Conservation (phyloP, 805 yeast species). For the Lipomyces kockii region DNA sequence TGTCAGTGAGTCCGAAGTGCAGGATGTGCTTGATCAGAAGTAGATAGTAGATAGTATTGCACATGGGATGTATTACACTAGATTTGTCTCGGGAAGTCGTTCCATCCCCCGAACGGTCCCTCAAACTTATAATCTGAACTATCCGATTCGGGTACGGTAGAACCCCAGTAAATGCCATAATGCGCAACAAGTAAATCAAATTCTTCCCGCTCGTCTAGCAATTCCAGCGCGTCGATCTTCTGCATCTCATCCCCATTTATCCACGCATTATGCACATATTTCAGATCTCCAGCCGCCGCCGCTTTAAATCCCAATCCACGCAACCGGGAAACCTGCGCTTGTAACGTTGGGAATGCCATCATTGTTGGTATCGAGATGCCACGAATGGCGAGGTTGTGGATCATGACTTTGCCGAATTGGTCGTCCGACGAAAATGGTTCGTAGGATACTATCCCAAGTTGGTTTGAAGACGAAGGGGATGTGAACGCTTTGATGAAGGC, state of each 20-base stretch:
- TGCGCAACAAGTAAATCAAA: slow-evolving; percentile 64
- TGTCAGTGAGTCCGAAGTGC: slow-evolving; percentile 6
- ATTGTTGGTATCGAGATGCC: slow-evolving; percentile 68
- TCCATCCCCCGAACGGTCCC: slow-evolving; percentile 4
- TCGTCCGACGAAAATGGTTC: slow-evolving; percentile 71
- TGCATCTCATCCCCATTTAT: slow-evolving; percentile 48
- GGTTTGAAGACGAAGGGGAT: slow-evolving; percentile 25
- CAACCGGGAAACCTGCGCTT: slow-evolving; percentile 50
- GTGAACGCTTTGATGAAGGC: slow-evolving; percentile 47
- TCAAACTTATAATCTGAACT: background rate
- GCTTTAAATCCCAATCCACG: slow-evolving; percentile 39
- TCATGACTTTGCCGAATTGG: slow-evolving; percentile 72
- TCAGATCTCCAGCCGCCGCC: slow-evolving; percentile 52
- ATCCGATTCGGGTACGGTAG: slow-evolving; percentile 4
- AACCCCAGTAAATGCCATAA: slow-evolving; percentile 55
- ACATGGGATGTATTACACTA: background rate
- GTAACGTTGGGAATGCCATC: slow-evolving; percentile 55
- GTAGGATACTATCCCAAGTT: slow-evolving; percentile 54
- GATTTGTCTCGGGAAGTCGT: background rate
- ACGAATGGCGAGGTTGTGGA: slow-evolving; percentile 59
- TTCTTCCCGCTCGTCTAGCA: slow-evolving; percentile 79
- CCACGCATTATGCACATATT: slow-evolving; percentile 52
- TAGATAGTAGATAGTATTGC: background rate
- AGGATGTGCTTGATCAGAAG: background rate
- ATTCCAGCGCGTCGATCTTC: slow-evolving; percentile 60